Percentiles rank a stretch among this genome's conserved stretches.
Conservation (phyloP, 192 early-diverging fungal genomes). For the Entomortierella parvispora region DNA sequence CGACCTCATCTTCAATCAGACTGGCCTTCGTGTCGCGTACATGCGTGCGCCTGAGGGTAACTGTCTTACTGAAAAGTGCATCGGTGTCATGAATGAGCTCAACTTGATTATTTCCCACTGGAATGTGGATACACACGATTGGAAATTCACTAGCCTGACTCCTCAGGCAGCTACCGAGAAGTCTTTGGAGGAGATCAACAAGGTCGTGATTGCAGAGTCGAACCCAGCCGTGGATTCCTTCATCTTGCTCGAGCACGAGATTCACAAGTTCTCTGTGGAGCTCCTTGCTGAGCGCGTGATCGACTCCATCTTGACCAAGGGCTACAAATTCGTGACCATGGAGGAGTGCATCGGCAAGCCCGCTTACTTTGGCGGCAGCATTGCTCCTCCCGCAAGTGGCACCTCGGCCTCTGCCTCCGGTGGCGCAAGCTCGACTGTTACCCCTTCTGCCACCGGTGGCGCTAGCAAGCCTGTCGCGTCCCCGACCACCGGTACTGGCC, state of each 20-base stretch:
- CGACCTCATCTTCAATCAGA: constrained; percentile 57
- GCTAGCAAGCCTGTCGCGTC: not conserved
- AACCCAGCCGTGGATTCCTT: constrained; percentile 46
- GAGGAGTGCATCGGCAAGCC: constrained; percentile 53
- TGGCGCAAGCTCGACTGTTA: not conserved
- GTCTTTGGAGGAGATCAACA: constrained; percentile 36
- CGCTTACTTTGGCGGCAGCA: constrained; percentile 35
- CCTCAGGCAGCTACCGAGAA: constrained; percentile 5
- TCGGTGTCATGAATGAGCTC: constrained; percentile 35
- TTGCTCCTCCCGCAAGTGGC: constrained; percentile 4
- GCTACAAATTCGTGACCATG: constrained; percentile 54
- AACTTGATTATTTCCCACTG: constrained; percentile 48
- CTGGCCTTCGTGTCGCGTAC: constrained; percentile 64
- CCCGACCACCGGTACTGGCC: not conserved
- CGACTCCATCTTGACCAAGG: constrained; percentile 37
- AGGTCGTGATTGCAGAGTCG: constrained; percentile 20
- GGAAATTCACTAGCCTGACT: constrained; percentile 27
- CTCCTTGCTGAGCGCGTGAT: constrained; percentile 41
- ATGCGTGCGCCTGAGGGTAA: constrained; percentile 71
- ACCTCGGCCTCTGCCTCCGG: not conserved
- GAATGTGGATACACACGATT: constrained; percentile 57
- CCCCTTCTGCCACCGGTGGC: not conserved
- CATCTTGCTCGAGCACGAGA: constrained; percentile 55
- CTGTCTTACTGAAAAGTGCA: constrained; percentile 32
- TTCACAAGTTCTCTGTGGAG: constrained; percentile 50